Conservation (phyloP, 2,329 filamentous ascomycete genomes). For the Myriosclerotinia scirpicola region DNA sequence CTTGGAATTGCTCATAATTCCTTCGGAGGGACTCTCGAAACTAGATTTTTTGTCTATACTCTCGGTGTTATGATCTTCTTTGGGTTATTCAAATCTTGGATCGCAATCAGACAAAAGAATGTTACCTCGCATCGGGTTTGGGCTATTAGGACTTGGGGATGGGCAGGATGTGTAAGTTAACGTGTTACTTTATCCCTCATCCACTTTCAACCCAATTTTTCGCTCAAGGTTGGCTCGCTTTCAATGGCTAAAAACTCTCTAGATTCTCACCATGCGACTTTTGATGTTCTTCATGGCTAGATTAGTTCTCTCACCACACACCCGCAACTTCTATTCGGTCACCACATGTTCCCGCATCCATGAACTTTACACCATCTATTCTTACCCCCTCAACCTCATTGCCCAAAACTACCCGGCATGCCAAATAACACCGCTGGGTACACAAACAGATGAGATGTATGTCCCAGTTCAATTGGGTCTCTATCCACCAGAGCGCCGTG, state of each 20-base stretch:
- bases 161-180: constrained; percentile 5
- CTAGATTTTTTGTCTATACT: constrained; percentile 14
- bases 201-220: too few relatives aligned
- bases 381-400: not conserved
- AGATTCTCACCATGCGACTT: constrained; percentile 16
- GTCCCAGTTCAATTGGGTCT: not conserved
- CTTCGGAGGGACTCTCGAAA: constrained; percentile 17
- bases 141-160: constrained; percentile 23
- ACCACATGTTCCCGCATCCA: constrained; percentile 3
- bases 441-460: not conserved
- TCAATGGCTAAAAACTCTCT: not conserved
- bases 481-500: not conserved
- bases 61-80: not conserved
- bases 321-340: constrained; percentile 9
- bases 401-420: constrained; percentile 7
- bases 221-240: not conserved
- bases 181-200: not conserved
- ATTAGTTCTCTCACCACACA: not conserved
- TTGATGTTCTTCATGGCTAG: not conserved
- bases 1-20: constrained; percentile 12
- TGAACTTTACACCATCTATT: constrained; percentile 7
- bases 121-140: constrained; percentile 1
- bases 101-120: constrained; percentile 4
- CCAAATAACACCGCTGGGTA: not conserved
- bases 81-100: constrained; percentile 4